A percentile compares a stretch with the other conserved stretches of the same genome.
Evolutionary conservation across 2,329 filamentous ascomycete genomes (phyloP).

Genomic region (Aureobasidium sp.): DNA sequence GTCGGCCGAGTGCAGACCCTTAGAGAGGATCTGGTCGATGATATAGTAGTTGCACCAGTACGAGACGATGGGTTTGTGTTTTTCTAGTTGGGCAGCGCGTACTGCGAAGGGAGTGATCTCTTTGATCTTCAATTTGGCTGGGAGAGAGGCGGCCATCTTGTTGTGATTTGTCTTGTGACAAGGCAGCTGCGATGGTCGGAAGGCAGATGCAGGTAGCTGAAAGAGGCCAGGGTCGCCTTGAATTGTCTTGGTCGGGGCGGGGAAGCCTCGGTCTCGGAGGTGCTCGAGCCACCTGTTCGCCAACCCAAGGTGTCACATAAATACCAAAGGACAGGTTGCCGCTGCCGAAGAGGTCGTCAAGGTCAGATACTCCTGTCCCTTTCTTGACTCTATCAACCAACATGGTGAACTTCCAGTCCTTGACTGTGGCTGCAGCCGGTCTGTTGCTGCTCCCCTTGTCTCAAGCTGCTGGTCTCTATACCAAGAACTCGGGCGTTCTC

Average conservation of each 20-base stretch:
- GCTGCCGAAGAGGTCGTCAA: no score
- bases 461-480: conserved; percentile 66
- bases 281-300: conserved; percentile 8
- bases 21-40: conserved; percentile 80
- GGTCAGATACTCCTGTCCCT: not conserved
- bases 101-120: conserved; percentile 79
- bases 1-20: conserved; percentile 68
- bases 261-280: conserved; percentile 6
- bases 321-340: conserved; percentile 16
- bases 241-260: not conserved
- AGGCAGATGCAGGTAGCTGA: not conserved
- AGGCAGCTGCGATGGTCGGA: not conserved
- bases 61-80: conserved; percentile 74
- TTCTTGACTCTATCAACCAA: not conserved
- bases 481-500: conserved; percentile 77
- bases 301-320: not conserved
- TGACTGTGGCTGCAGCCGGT: conserved; percentile 48
- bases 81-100: conserved; percentile 75
- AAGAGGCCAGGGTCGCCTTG: not conserved
- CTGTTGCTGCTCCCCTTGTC: conserved; percentile 58
- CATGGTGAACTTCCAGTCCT: conserved; percentile 15
- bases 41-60: conserved; percentile 98
- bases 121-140: conserved; percentile 56
- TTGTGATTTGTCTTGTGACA: not conserved
- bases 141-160: conserved; percentile 63